phyloP scores from a whole-genome alignment of 1,139 yeast genomes.

The Insectozyma bohioensis region DNA sequence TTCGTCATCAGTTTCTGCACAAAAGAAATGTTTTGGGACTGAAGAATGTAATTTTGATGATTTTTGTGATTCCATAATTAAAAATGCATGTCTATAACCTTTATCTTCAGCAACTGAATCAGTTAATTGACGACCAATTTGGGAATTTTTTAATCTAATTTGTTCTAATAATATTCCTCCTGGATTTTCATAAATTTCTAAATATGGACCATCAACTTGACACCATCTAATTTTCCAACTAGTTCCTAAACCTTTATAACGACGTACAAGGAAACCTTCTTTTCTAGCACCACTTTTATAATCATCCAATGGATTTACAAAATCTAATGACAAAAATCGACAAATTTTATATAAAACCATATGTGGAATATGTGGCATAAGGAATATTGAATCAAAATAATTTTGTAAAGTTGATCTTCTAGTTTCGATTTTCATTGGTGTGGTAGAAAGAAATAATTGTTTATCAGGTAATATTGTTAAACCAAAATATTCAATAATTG shows the following conservation, averaged over 20 bases:
- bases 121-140: constrained; percentile 63
- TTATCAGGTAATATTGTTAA: constrained; percentile 66
- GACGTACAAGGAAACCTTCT: constrained; percentile 69
- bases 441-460: constrained; percentile 50
- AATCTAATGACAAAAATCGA: constrained; percentile 66
- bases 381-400: constrained; percentile 59
- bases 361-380: constrained; percentile 63
- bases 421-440: constrained; percentile 66
- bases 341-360: constrained; percentile 56
- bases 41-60: constrained; percentile 52
- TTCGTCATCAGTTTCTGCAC: constrained; percentile 81
- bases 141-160: constrained; percentile 57
- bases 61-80: constrained; percentile 64
- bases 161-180: constrained; percentile 60
- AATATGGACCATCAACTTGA: constrained; percentile 61
- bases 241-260: constrained; percentile 52
- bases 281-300: constrained; percentile 55
- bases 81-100: constrained; percentile 77
- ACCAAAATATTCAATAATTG: constrained; percentile 55
- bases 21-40: constrained; percentile 63
- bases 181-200: constrained; percentile 62
- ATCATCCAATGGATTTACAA: constrained; percentile 63
- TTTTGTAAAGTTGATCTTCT: constrained; percentile 57
- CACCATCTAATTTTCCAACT: constrained; percentile 80
- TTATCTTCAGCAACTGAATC: constrained; percentile 64